These are phyloP conservation scores for Lepiota subincarnata DNA, from an alignment of 768 basidiomycete species.

Conservation along the genomic window DNA sequence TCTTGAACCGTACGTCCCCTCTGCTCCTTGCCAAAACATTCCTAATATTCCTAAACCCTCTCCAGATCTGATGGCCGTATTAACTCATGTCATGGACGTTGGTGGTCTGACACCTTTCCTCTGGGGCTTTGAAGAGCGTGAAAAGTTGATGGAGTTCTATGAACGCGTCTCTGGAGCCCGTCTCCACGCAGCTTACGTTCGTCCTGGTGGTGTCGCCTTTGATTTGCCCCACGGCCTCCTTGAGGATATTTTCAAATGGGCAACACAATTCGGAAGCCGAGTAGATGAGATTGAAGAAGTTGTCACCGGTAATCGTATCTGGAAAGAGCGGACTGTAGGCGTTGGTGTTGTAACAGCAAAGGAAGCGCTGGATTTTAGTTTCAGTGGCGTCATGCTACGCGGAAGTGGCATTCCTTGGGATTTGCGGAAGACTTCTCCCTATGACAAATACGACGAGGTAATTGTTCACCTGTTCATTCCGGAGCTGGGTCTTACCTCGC, in stretches of 20 bases:
- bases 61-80: constrained; percentile 90
- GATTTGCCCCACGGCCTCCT: constrained; percentile 98
- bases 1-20: constrained; percentile 75
- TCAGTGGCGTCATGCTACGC: constrained; percentile 95
- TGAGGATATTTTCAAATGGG: constrained; percentile 98
- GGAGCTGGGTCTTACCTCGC: constrained; percentile 4
- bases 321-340: constrained; percentile 92
- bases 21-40: too few species aligned
- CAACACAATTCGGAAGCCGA: constrained; percentile 86
- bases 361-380: constrained; percentile 86
- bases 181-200: constrained; percentile 95
- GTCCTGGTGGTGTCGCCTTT: constrained; percentile 96
- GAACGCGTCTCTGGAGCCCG: constrained; percentile 98
- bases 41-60: not conserved
- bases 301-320: constrained; percentile 95
- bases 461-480: constrained; percentile 15
- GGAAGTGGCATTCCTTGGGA: constrained; percentile 96
- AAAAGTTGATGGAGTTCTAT: constrained; percentile 99
- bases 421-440: constrained; percentile 84
- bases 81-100: constrained; percentile 96
- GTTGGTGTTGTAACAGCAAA: constrained; percentile 90
- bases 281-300: constrained; percentile 99
- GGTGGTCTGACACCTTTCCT: constrained; percentile 98
- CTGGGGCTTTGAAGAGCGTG: constrained; percentile 99
- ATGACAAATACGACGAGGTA: constrained; percentile 95